Base-by-base conservation (phyloP, 2,329 filamentous ascomycete species). In the Xylogone sp. region DNA sequence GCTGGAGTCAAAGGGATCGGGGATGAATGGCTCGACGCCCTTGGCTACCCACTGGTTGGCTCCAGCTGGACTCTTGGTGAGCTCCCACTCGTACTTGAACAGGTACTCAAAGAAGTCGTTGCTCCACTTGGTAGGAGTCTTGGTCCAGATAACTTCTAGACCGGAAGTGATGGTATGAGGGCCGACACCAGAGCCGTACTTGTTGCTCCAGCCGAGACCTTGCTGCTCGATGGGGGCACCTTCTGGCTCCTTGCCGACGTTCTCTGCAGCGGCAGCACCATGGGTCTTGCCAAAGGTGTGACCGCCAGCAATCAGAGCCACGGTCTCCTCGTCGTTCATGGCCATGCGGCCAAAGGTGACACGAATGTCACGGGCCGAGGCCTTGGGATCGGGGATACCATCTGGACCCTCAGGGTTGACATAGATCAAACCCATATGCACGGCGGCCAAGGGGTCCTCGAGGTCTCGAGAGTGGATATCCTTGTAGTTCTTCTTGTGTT, bases 271-370 rank as follows among this genome's bases (percentile, higher is more conserved):
- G 51, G 72, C 87, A 27, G 88, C 87, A 61, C 88, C 88, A 69
- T 92, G 88, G 0, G 87, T 89, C 80, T 92, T 92, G 62, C 88
- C 88, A 61, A 92, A 89, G 21, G 82, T 78, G 75, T 92, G 88
- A 39, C 88, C 88, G 64, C 88, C 88, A 39, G 84, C 84, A 65
- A 92, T 91, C 44, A 92, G 73, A 13, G 88, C 87, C 49, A 88
- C 87, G 0, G 88, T 92, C 75, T 92, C 88, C 70, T 88, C 83
- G 65, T 91, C 86, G 65, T 88, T 83, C 88, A 92, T 91, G 55
- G 83, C 87, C 87, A 92, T 91, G 67, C 87, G 86, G 56, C 76
- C 77, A 60, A 91, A 92, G 18, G 88, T 89, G 53, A 75, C 78
- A 57, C 86, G 86, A 65, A 91, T 91, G 62, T 92, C 88, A 52